Base-by-base conservation (phyloP, 805 yeast genomes). In the Saccharomyces kudriavzevii region DNA sequence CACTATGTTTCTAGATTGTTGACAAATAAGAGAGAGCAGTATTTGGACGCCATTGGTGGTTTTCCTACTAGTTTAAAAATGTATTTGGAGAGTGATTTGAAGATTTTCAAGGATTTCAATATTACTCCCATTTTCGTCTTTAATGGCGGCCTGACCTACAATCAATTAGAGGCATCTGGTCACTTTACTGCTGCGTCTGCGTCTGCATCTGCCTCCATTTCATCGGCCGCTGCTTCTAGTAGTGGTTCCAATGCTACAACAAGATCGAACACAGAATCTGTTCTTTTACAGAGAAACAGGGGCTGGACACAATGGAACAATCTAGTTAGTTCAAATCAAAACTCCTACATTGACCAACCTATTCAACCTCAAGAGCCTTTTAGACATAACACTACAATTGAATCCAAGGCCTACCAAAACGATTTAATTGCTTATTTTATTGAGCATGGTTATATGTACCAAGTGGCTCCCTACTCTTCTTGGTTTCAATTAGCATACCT, bases 61-160 rank as follows among this genome's bases (percentile, higher is more conserved):
- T 78, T 84, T 53, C 96, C 96, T 1, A 67, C 78, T 49, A 78
- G 88, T 3, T 70, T 89, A 57, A 75, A 73, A 53, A 71, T 72
- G 55, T 75, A 76, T 60, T 70, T 89, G 48, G 83, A 82, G 51
- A 69, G 81, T 1, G 95, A 89, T 63, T 71, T 89, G 50, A 74
- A 76, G 47, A 76, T 77, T 2, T 82, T 90, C 65, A 72, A 76
- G 49, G 82, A 81, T 51, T 76, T 76, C 56, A 78, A 81, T 50
- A 80, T 90, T 54, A 84, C 82, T n/a, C 96, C 96, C 0, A 70
- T 89, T 14, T 90, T 88, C 67, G 85, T 90, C 6, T 82, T 90
- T 54, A 77, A 83, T 4, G 97, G 97, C 1, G 73, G 83, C 54
- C 71, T 74, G 50, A 78, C 69, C 49, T 55, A 61, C 31, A 66